Evolutionary conservation across 352 stramenopile species (phyloP).

Genomic region (Phytophthora multivora): DNA sequence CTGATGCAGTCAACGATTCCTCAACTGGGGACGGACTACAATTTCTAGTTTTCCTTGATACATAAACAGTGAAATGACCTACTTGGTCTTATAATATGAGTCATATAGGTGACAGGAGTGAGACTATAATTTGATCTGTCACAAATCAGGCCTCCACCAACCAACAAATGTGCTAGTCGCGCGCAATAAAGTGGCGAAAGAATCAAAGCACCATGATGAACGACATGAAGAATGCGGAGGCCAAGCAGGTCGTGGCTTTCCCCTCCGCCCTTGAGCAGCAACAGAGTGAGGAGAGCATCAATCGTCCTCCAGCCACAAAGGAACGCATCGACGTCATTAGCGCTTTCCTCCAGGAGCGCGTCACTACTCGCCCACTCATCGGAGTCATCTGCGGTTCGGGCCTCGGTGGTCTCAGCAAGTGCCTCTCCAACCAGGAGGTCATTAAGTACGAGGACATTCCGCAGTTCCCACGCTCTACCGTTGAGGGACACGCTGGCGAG

Average conservation of each 20-base stretch:
- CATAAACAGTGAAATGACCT: background rate
- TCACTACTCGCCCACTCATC: slow-evolving; percentile 52
- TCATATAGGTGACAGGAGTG: too few species aligned
- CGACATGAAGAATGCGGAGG: slow-evolving; percentile 18
- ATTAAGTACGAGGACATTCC: slow-evolving; percentile 94
- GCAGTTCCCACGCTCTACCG: slow-evolving; percentile 91
- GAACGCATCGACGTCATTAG: slow-evolving; percentile 77
- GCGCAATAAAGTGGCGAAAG: background rate
- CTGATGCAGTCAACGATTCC: slow-evolving; percentile 20
- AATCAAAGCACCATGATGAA: slow-evolving; percentile 33
- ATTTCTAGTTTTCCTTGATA: slow-evolving; percentile 12
- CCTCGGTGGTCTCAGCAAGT: slow-evolving; percentile 91
- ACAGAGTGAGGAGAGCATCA: slow-evolving; percentile 26
- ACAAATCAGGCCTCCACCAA: background rate
- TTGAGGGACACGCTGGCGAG: slow-evolving; percentile 94
- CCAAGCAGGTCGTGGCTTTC: background rate
- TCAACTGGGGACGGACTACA: slow-evolving; percentile 20
- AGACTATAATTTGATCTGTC: too few species aligned
- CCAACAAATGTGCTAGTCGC: background rate
- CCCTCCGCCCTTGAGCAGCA: slow-evolving; percentile 23
- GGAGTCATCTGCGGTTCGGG: slow-evolving; percentile 94
- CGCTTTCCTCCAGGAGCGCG: slow-evolving; percentile 58
- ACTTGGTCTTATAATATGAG: too few species aligned
- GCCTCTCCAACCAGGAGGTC: slow-evolving; percentile 81
- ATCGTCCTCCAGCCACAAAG: slow-evolving; percentile 18